Evolutionary conservation across 225 moss, liverwort and hornwort species (phyloP).

Genomic region (Sphagnum tenellum): DNA sequence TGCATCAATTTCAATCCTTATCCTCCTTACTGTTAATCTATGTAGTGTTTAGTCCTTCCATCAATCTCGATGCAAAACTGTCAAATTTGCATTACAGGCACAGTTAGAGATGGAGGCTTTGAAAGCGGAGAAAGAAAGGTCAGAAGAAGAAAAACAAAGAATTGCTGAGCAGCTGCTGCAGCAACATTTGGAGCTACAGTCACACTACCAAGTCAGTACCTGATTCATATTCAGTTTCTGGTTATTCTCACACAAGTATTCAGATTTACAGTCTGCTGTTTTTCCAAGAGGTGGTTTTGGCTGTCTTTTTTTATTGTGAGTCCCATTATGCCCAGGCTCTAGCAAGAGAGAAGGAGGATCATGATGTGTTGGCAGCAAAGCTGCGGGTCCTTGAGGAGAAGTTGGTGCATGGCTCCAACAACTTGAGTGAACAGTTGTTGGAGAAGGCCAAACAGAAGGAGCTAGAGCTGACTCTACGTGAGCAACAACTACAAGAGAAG

Average conservation of each 20-base stretch:
- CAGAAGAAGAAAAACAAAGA: slow-evolving; percentile 87
- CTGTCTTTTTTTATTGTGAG: too few species aligned
- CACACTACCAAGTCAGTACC: slow-evolving; percentile 66
- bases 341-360: slow-evolving; percentile 93
- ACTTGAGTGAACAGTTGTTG: slow-evolving; percentile 56
- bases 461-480: slow-evolving; percentile 67
- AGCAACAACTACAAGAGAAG: slow-evolving; percentile 87
- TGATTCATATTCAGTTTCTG: not conserved
- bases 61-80: too few species aligned
- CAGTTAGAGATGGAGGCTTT: slow-evolving; percentile 90
- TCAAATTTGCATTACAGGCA: slow-evolving; percentile 29
- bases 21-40: too few species aligned
- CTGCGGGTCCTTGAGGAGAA: slow-evolving; percentile 91
- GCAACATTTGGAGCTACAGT: slow-evolving; percentile 84
- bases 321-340: slow-evolving; percentile 47
- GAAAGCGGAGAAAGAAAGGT: slow-evolving; percentile 90
- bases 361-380: slow-evolving; percentile 75
- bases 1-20: too few species aligned
- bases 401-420: slow-evolving; percentile 86
- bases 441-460: slow-evolving; percentile 71
- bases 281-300: too few species aligned
- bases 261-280: too few species aligned
- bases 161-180: slow-evolving; percentile 75
- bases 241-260: too few species aligned
- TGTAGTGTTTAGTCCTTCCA: too few species aligned